Evolutionary conservation across 2,329 filamentous ascomycete species (phyloP).

Genomic region (Beauveria rudraprayagi): DNA sequence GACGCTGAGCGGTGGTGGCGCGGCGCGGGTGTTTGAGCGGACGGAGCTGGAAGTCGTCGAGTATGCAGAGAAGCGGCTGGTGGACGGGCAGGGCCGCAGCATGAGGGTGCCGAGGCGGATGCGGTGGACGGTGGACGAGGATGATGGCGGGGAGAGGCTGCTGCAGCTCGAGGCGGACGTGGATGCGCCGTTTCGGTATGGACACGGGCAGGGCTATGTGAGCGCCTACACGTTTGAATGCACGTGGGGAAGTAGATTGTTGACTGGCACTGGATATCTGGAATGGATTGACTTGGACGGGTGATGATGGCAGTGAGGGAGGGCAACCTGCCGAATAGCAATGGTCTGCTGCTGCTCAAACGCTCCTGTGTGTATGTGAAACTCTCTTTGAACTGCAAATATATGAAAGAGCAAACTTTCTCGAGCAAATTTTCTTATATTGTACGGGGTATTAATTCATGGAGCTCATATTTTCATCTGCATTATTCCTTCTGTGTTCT

Average conservation of each 20-base stretch:
- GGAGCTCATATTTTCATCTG: neutral
- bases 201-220: neutral
- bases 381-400: too few relatives aligned
- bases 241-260: neutral
- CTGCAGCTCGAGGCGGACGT: neutral
- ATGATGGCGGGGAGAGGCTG: neutral
- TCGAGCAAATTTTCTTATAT: too few relatives aligned
- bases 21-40: neutral
- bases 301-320: neutral
- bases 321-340: too few relatives aligned
- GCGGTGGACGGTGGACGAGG: neutral
- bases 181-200: neutral
- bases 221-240: neutral
- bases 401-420: too few relatives aligned
- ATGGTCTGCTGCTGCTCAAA: neutral
- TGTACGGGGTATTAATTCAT: neutral
- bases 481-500: neutral
- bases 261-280: neutral
- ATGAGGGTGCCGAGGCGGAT: neutral
- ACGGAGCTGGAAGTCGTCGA: neutral
- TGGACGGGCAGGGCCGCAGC: neutral
- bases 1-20: neutral
- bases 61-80: neutral
- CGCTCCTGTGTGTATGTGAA: too few relatives aligned
- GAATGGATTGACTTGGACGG: neutral